phyloP scores from a whole-genome alignment of 805 yeast genomes.

The Saturnispora kantuleensis region DNA sequence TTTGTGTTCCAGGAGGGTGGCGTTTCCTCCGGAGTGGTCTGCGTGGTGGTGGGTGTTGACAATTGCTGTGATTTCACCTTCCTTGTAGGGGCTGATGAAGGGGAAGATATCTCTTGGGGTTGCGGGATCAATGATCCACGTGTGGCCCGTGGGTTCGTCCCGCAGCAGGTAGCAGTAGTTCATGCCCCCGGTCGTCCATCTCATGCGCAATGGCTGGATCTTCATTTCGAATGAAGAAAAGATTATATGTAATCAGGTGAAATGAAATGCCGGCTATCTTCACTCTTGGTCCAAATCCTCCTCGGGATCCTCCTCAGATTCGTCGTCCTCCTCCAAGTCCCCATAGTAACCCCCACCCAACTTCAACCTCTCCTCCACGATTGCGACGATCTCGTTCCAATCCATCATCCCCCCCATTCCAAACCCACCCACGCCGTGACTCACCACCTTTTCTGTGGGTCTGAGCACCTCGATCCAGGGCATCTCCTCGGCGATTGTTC shows the following conservation, averaged over 20 bases:
- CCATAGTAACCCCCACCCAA: slow-evolving; percentile 44
- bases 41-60: slow-evolving; percentile 95
- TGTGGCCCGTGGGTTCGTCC: slow-evolving; percentile 53
- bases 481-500: slow-evolving; percentile 48
- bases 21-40: slow-evolving; percentile 90
- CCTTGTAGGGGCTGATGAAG: slow-evolving; percentile 15
- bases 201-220: slow-evolving; percentile 73
- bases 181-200: slow-evolving; percentile 86
- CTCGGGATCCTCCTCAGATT: slow-evolving; percentile 19
- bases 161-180: slow-evolving; percentile 77
- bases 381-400: slow-evolving; percentile 52
- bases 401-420: slow-evolving; percentile 67
- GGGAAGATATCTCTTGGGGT: slow-evolving; percentile 63
- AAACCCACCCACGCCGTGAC: slow-evolving; percentile 40
- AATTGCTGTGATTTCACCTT: slow-evolving; percentile 54
- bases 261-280: neutral
- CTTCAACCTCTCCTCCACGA: slow-evolving; percentile 42
- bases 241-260: neutral
- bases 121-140: slow-evolving; percentile 92
- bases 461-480: slow-evolving; percentile 51
- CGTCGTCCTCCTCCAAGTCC: slow-evolving; percentile 38
- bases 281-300: slow-evolving; percentile 15
- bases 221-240: slow-evolving; percentile 48
- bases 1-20: slow-evolving; percentile 20
- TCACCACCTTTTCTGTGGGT: slow-evolving; percentile 51